Conservation (phyloP, 176 grass and related monocot genomes). For the Aegilops speltoides region DNA sequence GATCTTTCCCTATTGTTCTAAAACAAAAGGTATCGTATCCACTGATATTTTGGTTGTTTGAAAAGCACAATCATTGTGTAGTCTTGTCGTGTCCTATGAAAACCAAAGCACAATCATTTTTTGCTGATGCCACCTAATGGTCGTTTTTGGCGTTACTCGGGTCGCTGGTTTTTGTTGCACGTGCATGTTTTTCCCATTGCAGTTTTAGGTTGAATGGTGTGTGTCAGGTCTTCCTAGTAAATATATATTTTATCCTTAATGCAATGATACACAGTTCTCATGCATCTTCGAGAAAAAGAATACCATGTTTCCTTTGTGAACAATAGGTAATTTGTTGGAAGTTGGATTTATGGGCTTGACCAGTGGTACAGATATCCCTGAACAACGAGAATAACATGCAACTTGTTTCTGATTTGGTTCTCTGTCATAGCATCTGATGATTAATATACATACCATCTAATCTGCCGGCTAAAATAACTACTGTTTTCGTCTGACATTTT, state of each 20-base stretch:
- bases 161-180: background rate
- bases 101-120: background rate
- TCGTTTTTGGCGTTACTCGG: background rate
- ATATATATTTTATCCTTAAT: background rate
- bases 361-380: background rate
- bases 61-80: background rate
- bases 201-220: background rate
- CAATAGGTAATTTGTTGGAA: background rate
- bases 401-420: background rate
- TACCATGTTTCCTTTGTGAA: background rate
- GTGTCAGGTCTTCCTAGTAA: background rate
- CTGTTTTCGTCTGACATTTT: background rate
- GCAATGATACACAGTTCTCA: background rate
- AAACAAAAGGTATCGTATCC: background rate
- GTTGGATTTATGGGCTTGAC: background rate
- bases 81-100: background rate
- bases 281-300: background rate
- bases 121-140: background rate
- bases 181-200: background rate
- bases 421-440: background rate
- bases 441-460: constrained; percentile 5
- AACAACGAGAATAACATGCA: background rate
- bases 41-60: background rate
- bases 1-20: background rate
- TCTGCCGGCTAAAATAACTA: background rate